phyloP scores from a whole-genome alignment of 108 stramenopile genomes.

The Schizochytrium sp. region DNA sequence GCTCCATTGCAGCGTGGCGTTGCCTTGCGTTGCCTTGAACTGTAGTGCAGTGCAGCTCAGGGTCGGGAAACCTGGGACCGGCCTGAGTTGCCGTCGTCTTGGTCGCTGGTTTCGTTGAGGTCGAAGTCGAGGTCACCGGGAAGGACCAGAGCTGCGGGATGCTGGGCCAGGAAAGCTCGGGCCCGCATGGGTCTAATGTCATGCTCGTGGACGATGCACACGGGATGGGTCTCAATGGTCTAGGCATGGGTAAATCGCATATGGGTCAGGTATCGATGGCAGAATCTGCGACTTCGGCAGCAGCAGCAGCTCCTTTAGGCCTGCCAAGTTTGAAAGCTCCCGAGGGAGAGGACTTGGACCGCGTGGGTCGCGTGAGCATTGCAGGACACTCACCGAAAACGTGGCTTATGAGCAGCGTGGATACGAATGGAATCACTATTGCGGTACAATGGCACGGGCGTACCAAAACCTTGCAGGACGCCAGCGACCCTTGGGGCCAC shows the following conservation, averaged over 20 bases:
- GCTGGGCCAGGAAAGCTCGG: background rate
- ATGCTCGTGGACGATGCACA: background rate
- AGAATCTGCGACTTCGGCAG: slow-evolving; percentile 5
- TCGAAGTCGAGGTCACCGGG: background rate
- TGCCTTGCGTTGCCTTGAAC: no score
- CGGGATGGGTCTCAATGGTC: background rate
- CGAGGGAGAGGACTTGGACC: slow-evolving; percentile 4
- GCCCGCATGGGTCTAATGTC: background rate
- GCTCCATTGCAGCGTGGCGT: no score
- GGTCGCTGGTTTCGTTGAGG: background rate
- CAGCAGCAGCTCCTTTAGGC: background rate
- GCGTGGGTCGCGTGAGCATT: slow-evolving; percentile 40
- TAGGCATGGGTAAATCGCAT: slow-evolving; percentile 1
- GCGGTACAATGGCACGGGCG: slow-evolving; percentile 27
- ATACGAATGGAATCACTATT: slow-evolving; percentile 18
- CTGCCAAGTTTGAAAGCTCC: background rate
- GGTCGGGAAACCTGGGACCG: no score
- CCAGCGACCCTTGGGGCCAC: slow-evolving; percentile 17
- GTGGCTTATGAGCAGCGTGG: slow-evolving; percentile 30
- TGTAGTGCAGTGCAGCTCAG: no score
- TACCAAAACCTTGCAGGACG: background rate
- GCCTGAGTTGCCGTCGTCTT: no score
- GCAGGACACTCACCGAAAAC: slow-evolving; percentile 38
- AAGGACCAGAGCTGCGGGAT: background rate
- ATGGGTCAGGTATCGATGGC: background rate